Evolutionary conservation across 2,329 filamentous ascomycete genomes (phyloP).

Genomic region (Akanthomyces lecanii): DNA sequence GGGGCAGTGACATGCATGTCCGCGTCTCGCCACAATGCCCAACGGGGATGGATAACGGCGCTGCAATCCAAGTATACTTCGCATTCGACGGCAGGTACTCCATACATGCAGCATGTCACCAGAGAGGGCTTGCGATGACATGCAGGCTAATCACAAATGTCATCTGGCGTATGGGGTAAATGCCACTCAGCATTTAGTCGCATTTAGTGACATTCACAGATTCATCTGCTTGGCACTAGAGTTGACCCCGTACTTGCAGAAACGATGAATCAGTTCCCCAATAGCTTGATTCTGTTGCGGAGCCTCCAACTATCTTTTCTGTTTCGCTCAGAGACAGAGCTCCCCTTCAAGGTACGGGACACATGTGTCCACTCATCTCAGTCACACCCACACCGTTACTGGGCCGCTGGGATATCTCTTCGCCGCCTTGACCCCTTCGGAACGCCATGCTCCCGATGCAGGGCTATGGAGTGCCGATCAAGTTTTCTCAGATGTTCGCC

Average conservation of each 20-base stretch:
- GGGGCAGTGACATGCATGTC: constrained; percentile 4
- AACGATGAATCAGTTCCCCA: too few relatives aligned
- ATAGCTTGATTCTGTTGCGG: too few relatives aligned
- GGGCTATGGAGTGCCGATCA: not conserved
- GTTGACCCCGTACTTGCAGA: too few relatives aligned
- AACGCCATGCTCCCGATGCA: not conserved
- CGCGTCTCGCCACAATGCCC: not conserved
- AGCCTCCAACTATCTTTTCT: too few relatives aligned
- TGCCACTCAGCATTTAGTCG: too few relatives aligned
- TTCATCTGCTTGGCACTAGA: not conserved
- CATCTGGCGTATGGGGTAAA: not conserved
- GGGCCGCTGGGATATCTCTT: too few relatives aligned
- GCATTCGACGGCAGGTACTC: not conserved
- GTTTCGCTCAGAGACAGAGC: too few relatives aligned
- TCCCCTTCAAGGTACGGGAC: too few relatives aligned
- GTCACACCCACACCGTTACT: too few relatives aligned
- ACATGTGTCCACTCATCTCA: too few relatives aligned
- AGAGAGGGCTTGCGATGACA: not conserved
- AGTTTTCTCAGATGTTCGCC: not conserved
- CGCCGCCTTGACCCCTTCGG: constrained; percentile 12
- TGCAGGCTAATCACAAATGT: not conserved
- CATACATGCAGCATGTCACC: not conserved
- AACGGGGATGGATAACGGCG: too few relatives aligned
- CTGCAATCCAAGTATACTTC: not conserved
- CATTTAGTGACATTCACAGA: too few relatives aligned